phyloP scores from a whole-genome alignment of 2,329 filamentous ascomycete species.

The Epichloe amarillans region DNA sequence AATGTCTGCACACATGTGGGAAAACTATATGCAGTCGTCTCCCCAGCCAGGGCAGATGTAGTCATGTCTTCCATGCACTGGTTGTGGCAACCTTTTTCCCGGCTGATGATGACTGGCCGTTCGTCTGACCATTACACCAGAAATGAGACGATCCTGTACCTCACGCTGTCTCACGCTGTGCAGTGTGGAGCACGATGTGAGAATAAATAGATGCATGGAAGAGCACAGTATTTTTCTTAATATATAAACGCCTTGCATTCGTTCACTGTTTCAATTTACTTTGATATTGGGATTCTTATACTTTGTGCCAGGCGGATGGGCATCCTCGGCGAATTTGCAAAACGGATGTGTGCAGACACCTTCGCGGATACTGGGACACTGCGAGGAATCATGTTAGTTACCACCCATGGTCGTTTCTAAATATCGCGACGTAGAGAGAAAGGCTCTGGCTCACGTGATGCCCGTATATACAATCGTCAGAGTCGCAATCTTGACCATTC shows the following conservation, averaged over 20 bases:
- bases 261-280: conserved; percentile 14
- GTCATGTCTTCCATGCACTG: no score
- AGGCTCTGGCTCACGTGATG: conserved; percentile 38
- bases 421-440: background rate
- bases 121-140: no score
- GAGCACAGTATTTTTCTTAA: background rate
- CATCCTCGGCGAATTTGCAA: conserved; percentile 40
- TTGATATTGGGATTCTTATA: conserved; percentile 26
- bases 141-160: no score
- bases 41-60: no score
- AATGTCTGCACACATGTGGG: no score
- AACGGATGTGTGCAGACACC: conserved; percentile 38
- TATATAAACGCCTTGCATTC: background rate
- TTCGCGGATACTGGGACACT: conserved; percentile 42
- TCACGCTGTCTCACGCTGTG: no score
- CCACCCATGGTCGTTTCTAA: background rate
- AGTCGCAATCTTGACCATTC: conserved; percentile 42
- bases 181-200: no score
- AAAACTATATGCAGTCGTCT: no score
- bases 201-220: no score
- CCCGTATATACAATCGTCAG: conserved; percentile 47
- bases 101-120: no score
- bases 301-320: conserved; percentile 45
- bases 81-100: no score
- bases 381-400: background rate